Base-by-base conservation (phyloP, 139 green algal genomes). In the Eudorina sp. region DNA sequence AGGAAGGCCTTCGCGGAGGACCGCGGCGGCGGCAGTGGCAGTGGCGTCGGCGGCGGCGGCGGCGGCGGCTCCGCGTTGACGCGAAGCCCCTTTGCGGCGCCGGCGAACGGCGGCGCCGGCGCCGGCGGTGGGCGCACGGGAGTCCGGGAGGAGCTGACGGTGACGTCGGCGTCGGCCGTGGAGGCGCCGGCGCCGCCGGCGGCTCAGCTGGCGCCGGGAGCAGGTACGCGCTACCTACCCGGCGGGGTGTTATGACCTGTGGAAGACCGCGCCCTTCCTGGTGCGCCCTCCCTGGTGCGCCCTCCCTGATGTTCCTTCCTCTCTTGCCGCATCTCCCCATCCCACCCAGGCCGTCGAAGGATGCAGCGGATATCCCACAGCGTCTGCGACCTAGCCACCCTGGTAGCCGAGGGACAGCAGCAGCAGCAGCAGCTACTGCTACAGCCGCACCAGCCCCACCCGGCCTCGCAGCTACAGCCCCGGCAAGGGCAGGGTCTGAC, bases 11-110 rank as follows among this genome's bases (percentile, higher is more conserved):
- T 31, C 18, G 58, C 58, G 16, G 58, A 6, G 18, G 23, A 41
- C 41, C 1, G 38, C 13, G 78, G 45, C 3, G 55, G 55, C 21
- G 55, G 55, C 0, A 55, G 78, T 3, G 55, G 78, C 27, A n/a
- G 3, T 6, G 55, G 55, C 7, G 78, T 38, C 25, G 43, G 64
- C 64, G 31, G 31, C 34, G 27, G 64, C 11, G 64, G 64, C 64
- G 40, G 69, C 40, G 8, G 27, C 40, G 72, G 72, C 43, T 43
- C 43, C 7, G 25, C 43, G 8, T 6, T 62, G 72, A 7, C 40
- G 43, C 41, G 72, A 27, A 80, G 72, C 72, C 72, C 72, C 72
- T 80, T 80, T 29, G 72, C 72, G 6, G 43, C 72, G 8, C 4
- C 43, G 19, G 14, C 25, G 21, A 43, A 43, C 72, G 72, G 43